Evolutionary conservation across 2,329 filamentous ascomycete species (phyloP), one percentile per base, ranked within the genome.

Genomic region (Lecanoromycetidae sp.): DNA sequence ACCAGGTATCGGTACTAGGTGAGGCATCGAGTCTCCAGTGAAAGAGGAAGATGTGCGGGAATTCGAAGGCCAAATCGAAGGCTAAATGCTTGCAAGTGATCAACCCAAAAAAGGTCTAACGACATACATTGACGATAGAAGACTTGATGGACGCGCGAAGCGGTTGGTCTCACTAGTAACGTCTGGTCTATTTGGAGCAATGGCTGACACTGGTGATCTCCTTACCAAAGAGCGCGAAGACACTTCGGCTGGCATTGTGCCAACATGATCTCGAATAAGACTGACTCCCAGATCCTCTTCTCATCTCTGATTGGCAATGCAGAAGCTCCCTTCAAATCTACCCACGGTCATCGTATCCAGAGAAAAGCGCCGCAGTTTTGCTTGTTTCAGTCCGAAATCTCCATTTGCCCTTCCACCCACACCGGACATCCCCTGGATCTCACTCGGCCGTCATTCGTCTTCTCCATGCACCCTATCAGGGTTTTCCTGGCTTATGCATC

Each of bases 1-100:
- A 84, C 80, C 2, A 71, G 80, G 59, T 84, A 83, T 59, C 69
- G 80, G 49, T 84, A 84, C 61, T 84, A 51, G 36, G 29, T 36
- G 23, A 13, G 3, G 10, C 22, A 34, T 17, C 2, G 15, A 35
- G 19, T 12, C 23, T 15, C 5, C 19, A 13, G 17, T n/a, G 22
- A 7, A 8, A 6, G 8, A 17, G 22, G 20, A 12, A 26, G n/a
- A n/a, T n/a, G n/a, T n/a, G n/a, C n/a, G n/a, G n/a, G n/a, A n/a
- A n/a, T n/a, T n/a, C n/a, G n/a, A n/a, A n/a, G n/a, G n/a, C n/a
- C n/a, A n/a, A n/a, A n/a, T n/a, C n/a, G n/a, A n/a, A n/a, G n/a
- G n/a, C n/a, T n/a, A n/a, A n/a, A n/a, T n/a, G n/a, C n/a, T n/a
- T n/a, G n/a, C n/a, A n/a, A n/a, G n/a, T n/a, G n/a, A n/a, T n/a